Evolutionary conservation across 352 stramenopile genomes (phyloP).

Genomic region (Pythium oligandrum): DNA sequence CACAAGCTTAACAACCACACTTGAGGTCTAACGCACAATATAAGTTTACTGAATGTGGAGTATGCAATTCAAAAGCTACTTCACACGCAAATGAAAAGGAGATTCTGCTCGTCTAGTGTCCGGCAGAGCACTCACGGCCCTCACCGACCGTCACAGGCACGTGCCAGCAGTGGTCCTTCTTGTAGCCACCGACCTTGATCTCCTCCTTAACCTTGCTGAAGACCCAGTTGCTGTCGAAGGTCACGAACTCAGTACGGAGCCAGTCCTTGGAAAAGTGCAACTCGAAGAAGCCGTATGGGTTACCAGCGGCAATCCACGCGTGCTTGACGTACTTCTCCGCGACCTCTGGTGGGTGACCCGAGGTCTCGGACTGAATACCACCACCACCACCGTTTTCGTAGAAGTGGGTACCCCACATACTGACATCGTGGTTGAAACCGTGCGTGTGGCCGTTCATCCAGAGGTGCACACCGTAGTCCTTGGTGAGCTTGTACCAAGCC

Average conservation of each 20-base stretch:
- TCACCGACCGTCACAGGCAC: conserved; percentile 63
- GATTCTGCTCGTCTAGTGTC: neutral
- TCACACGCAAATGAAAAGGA: too few relatives aligned
- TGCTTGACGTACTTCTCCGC: conserved; percentile 79
- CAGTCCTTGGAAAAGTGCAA: conserved; percentile 83
- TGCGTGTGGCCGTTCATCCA: conserved; percentile 86
- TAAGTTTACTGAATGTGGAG: too few relatives aligned
- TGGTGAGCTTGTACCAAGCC: conserved; percentile 81
- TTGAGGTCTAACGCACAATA: too few relatives aligned
- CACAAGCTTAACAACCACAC: too few relatives aligned
- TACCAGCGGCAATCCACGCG: conserved; percentile 70
- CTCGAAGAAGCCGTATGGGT: conserved; percentile 85
- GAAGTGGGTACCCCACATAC: conserved; percentile 83
- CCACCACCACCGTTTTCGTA: conserved; percentile 85
- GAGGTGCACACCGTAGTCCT: conserved; percentile 67
- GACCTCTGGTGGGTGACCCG: conserved; percentile 58
- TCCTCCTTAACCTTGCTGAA: conserved; percentile 74
- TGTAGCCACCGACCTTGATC: conserved; percentile 72
- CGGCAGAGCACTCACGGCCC: conserved; percentile 51
- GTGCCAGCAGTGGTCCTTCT: conserved; percentile 85
- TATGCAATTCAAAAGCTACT: too few relatives aligned
- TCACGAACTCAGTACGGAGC: conserved; percentile 80
- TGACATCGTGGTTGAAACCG: conserved; percentile 86
- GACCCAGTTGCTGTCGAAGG: conserved; percentile 74
- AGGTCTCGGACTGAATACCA: conserved; percentile 84